Evolutionary conservation across 2,329 filamentous ascomycete species (phyloP).

Genomic region (Cadophora malorum): DNA sequence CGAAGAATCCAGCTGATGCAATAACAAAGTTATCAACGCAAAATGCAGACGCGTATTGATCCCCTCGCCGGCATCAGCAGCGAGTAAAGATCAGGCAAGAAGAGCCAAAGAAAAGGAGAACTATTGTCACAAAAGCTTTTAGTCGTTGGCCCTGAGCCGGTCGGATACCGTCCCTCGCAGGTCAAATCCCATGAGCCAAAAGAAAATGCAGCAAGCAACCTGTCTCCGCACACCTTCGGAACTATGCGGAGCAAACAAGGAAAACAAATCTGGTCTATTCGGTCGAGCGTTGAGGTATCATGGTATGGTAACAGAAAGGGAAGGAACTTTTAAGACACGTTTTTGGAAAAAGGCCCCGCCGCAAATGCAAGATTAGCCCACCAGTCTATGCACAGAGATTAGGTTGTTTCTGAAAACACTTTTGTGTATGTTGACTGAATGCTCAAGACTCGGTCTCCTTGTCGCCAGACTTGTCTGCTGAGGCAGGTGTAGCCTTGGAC

Average conservation of each 20-base stretch:
- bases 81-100: conserved; percentile 16
- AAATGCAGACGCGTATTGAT: conserved; percentile 35
- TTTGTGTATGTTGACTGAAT: conserved; percentile 44
- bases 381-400: conserved; percentile 54
- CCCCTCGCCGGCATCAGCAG: conserved; percentile 6
- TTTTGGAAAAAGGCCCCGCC: conserved; percentile 46
- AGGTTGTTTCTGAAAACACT: conserved; percentile 49
- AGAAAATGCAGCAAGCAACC: conserved; percentile 43
- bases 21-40: conserved; percentile 29
- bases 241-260: conserved; percentile 42
- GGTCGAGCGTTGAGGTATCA: conserved; percentile 51
- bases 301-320: conserved; percentile 48
- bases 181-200: conserved; percentile 42
- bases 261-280: conserved; percentile 46
- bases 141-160: conserved; percentile 35
- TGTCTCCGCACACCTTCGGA: conserved; percentile 43
- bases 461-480: conserved; percentile 46
- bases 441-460: conserved; percentile 56
- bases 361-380: conserved; percentile 53
- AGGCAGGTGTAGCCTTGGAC: conserved; percentile 66
- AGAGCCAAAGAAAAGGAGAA: conserved; percentile 33
- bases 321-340: conserved; percentile 55
- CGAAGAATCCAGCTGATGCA: conserved; percentile 30
- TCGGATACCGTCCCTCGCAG: conserved; percentile 34
- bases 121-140: conserved; percentile 46